Base-by-base conservation (phyloP, 495 filamentous ascomycete species). In the Cryomyces antarcticus region DNA sequence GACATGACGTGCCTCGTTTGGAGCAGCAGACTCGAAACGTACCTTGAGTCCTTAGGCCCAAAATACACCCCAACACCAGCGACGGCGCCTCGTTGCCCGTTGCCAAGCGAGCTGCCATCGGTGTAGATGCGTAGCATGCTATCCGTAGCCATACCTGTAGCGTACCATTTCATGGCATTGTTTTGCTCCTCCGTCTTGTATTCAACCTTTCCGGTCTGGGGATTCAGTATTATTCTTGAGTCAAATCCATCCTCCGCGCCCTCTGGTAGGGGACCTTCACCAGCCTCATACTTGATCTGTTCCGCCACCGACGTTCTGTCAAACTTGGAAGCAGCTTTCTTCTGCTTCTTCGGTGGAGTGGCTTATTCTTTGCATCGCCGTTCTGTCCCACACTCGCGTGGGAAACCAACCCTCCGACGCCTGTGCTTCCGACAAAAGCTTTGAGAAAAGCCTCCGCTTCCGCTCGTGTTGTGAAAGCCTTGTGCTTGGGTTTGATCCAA, bases 11-110 rank as follows among this genome's bases (percentile, higher is more conserved):
- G 9, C 1, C 2, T 1, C 9, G 33, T 36, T 13, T 10, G 12
- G 33, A 2, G 9, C 33, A 9, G 33, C 33, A 13, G 9, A 36
- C 9, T 10, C 17, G 38, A 31, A 28, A 44, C 52, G 5, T 62
- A 87, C 83, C 80, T 73, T 41, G 61, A 46, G 57, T 93, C 82
- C 1, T 59, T 61, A n/a, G 65, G 64, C 5, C 82, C 83, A 59
- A 94, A 94, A 45, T 66, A 95, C 30, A 95, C 87, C 0, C 89
- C 89, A 6, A 95, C 71, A 4, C 89, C 89, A 5, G 82, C 88
- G 5, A 67, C 63, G 29, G 89, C 82, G 5, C 74, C 68, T 0
- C 59, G 51, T 41, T 67, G 68, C 9, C 89, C 89, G 61, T 97
- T 96, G 38, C 73, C 69, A 27, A 78, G 65, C 48, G 73, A 69